Conservation (phyloP, 352 stramenopile species). For the Phytopythium kandeliae region DNA sequence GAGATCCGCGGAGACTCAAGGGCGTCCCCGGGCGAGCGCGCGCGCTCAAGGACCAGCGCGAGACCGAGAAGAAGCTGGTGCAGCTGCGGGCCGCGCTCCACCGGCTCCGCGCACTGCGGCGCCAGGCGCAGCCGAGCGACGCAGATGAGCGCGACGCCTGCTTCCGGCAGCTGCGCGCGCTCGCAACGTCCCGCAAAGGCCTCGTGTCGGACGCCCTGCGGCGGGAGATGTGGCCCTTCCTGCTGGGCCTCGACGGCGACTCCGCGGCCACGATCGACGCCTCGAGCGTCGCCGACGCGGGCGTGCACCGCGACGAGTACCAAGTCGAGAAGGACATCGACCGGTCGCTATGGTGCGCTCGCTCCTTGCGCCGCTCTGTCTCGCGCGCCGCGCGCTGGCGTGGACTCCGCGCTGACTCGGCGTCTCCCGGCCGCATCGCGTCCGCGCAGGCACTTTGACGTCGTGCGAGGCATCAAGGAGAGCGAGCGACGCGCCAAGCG, state of each 20-base stretch:
- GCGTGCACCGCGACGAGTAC: conserved; percentile 48
- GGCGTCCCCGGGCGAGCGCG: conserved; percentile 25
- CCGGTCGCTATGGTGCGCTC: conserved; percentile 59
- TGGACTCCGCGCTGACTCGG: no score
- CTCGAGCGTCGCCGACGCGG: background rate
- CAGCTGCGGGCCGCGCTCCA: conserved; percentile 30
- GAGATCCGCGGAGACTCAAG: conserved; percentile 19
- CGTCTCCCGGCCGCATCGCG: no score
- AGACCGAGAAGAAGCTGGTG: conserved; percentile 46
- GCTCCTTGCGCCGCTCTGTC: no score
- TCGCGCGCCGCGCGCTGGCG: no score
- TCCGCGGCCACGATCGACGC: conserved; percentile 7
- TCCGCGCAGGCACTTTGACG: conserved; percentile 76
- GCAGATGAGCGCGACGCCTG: conserved; percentile 16
- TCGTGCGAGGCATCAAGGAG: conserved; percentile 51
- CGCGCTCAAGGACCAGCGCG: conserved; percentile 31
- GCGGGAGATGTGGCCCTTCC: conserved; percentile 51
- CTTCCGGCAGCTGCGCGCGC: conserved; percentile 51
- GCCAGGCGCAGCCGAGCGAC: background rate
- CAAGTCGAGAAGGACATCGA: conserved; percentile 84
- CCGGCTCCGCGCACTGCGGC: conserved; percentile 13
- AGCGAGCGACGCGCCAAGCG: conserved; percentile 60
- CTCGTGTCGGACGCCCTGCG: conserved; percentile 58
- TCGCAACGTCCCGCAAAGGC: conserved; percentile 50
- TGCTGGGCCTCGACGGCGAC: conserved; percentile 26